A percentile compares a stretch with the other conserved stretches of the same genome.
Evolutionary conservation across 2,329 filamentous ascomycete species (phyloP).

Genomic region (Cytospora chrysosperma): DNA sequence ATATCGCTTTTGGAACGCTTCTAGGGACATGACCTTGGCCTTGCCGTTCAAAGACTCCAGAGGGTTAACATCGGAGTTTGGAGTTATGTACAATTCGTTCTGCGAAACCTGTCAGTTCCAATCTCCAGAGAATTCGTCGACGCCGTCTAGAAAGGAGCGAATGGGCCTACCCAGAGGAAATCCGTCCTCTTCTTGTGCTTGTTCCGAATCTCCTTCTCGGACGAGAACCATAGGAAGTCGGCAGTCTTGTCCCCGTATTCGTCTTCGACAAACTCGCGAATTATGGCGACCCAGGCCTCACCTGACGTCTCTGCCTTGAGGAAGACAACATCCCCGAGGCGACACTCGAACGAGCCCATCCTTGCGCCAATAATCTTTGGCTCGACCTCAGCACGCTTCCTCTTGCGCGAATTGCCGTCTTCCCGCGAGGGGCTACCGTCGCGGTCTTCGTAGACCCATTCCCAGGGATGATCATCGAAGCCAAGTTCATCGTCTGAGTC

Average conservation of each 20-base stretch:
- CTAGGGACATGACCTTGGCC: conserved; percentile 73
- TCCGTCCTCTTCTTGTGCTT: conserved; percentile 80
- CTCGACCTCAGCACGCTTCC: conserved; percentile 36
- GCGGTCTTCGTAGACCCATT: conserved; percentile 65
- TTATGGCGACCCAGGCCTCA: conserved; percentile 89
- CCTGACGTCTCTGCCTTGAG: conserved; percentile 84
- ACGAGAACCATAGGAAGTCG: conserved; percentile 94
- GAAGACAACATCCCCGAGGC: conserved; percentile 78
- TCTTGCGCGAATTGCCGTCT: conserved; percentile 32
- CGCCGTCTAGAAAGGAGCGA: background rate
- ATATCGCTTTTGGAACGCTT: conserved; percentile 65
- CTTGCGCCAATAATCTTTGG: conserved; percentile 73
- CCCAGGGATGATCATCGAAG: conserved; percentile 70
- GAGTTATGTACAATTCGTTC: conserved; percentile 91
- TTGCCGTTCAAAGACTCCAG: conserved; percentile 88
- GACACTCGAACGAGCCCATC: conserved; percentile 79
- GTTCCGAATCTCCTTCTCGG: conserved; percentile 83
- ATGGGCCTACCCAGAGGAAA: conserved; percentile 61
- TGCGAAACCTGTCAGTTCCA: conserved; percentile 33
- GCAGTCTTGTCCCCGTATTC: conserved; percentile 77
- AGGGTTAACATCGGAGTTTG: conserved; percentile 83
- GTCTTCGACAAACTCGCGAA: conserved; percentile 76
- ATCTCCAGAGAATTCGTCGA: background rate
- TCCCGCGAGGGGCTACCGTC: conserved; percentile 16
- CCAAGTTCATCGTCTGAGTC: conserved; percentile 88